phyloP scores from a whole-genome alignment of 371 early-diverging fungal species.

The Fennellomyces sp. region DNA sequence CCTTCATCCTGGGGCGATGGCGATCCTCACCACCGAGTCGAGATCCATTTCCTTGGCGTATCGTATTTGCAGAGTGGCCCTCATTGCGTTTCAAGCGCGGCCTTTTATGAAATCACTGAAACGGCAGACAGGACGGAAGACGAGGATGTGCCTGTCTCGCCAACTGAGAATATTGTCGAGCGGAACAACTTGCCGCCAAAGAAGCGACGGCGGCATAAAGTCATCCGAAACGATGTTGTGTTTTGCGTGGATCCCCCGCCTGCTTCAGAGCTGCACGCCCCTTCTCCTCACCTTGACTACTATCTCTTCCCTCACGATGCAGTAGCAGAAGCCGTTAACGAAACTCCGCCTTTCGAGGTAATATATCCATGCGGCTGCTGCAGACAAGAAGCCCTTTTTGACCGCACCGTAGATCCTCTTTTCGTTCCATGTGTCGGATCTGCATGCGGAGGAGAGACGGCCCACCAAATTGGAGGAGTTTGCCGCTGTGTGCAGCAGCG shows the following conservation, averaged over 20 bases:
- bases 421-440: constrained; percentile 23
- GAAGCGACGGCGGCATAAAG: constrained; percentile 14
- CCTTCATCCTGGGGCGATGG: constrained; percentile 7
- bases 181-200: constrained; percentile 12
- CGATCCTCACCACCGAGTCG: constrained; percentile 17
- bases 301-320: constrained; percentile 52
- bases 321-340: constrained; percentile 39
- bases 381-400: too few relatives aligned
- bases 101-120: constrained; percentile 44
- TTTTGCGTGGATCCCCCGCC: constrained; percentile 11
- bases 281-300: constrained; percentile 19
- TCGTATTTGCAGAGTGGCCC: constrained; percentile 20
- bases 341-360: constrained; percentile 44
- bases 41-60: constrained; percentile 32
- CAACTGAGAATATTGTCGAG: not conserved
- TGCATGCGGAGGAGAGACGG: constrained; percentile 1
- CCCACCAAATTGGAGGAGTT: constrained; percentile 35
- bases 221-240: constrained; percentile 16
- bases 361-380: not conserved
- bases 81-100: constrained; percentile 9
- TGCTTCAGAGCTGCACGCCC: not conserved
- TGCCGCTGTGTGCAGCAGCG: constrained; percentile 32
- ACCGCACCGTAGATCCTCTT: constrained; percentile 1
- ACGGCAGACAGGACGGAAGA: constrained; percentile 13
- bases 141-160: not conserved